Evolutionary conservation across 768 basidiomycete genomes (phyloP).

Genomic region (Candolleomyces efflorescens): DNA sequence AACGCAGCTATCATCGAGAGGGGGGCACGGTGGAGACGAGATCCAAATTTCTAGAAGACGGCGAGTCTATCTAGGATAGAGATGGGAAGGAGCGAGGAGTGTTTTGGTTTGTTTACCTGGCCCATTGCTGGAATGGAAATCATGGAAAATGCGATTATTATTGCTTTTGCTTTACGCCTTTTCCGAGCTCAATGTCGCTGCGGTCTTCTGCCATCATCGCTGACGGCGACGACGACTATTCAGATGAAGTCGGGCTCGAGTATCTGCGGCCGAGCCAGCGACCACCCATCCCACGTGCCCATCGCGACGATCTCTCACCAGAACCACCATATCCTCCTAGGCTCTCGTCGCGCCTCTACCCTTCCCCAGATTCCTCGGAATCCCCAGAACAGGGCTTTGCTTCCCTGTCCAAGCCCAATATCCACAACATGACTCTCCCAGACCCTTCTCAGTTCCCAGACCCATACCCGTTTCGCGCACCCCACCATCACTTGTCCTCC

Average conservation of each 20-base stretch:
- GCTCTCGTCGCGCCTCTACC: constrained; percentile 1
- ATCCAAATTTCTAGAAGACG: background rate
- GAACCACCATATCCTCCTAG: constrained; percentile 2
- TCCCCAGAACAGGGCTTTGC: constrained; percentile 3
- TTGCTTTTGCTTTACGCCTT: background rate
- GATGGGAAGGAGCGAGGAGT: background rate
- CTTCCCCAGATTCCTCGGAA: background rate
- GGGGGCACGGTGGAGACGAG: background rate
- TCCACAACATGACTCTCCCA: constrained; percentile 31
- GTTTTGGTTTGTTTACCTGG: background rate
- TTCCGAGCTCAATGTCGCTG: constrained; percentile 1
- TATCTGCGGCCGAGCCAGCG: constrained; percentile 15
- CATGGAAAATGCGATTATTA: constrained; percentile 1
- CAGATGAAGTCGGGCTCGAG: constrained; percentile 18
- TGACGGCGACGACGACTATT: constrained; percentile 3
- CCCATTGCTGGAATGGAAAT: constrained; percentile 1
- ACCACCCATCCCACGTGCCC: background rate
- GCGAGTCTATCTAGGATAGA: background rate
- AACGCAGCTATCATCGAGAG: too few species aligned
- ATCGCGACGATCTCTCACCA: constrained; percentile 7
- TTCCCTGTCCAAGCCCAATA: constrained; percentile 5
- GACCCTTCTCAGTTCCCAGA: constrained; percentile 71
- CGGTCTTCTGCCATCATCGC: background rate
- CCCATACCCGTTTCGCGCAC: constrained; percentile 60
- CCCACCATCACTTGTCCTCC: constrained; percentile 35